These are phyloP conservation scores for Saturnispora hagleri DNA, from an alignment of 805 yeast genomes.

Conservation along the genomic window DNA sequence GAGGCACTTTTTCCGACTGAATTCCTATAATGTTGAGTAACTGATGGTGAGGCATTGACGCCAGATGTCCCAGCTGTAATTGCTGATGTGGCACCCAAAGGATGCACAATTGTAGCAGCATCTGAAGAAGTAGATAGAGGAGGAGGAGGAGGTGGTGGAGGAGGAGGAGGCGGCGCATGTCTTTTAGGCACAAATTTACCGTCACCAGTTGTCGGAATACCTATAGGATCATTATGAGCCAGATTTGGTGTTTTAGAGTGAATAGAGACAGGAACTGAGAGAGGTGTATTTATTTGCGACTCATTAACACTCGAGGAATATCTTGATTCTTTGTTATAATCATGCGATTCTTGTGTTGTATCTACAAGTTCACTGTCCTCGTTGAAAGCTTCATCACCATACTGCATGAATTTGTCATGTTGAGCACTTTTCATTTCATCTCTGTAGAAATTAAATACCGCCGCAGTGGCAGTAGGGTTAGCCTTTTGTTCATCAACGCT, in stretches of 20 bases:
- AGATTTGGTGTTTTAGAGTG: constrained; percentile 6
- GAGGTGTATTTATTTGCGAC: constrained; percentile 2
- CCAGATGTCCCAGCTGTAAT: background rate
- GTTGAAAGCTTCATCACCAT: constrained; percentile 11
- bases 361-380: constrained; percentile 13
- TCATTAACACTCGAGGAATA: constrained; percentile 6
- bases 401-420: constrained; percentile 24
- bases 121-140: background rate
- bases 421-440: constrained; percentile 17
- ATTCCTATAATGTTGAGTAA: background rate
- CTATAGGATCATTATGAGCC: constrained; percentile 7
- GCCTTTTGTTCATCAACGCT: constrained; percentile 80
- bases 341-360: constrained; percentile 9
- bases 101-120: background rate
- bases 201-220: constrained; percentile 11
- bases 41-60: background rate
- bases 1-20: background rate
- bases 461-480: constrained; percentile 79
- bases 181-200: constrained; percentile 27
- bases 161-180: constrained; percentile 31
- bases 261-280: background rate
- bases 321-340: constrained; percentile 1
- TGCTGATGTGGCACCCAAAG: background rate
- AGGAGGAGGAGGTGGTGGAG: constrained; percentile 12
- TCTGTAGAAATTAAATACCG: constrained; percentile 24